A percentile compares a stretch with the other conserved stretches of the same genome.
These are phyloP conservation scores for Penicillium alfredii DNA, from an alignment of 495 filamentous ascomycete genomes.

Conservation along the genomic window DNA sequence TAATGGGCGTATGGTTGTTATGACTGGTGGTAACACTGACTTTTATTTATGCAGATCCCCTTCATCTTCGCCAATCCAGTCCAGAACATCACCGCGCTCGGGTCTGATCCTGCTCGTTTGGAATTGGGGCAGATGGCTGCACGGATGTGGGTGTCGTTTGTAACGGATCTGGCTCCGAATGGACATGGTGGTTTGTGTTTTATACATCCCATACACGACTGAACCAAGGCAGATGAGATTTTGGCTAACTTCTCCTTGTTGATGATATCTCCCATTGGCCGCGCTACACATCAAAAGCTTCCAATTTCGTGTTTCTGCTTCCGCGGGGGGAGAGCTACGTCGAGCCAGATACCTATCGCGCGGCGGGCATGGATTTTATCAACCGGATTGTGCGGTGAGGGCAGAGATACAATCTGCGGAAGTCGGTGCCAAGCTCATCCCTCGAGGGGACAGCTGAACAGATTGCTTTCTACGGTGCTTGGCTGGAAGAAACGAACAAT, in stretches of 20 bases:
- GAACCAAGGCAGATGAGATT: no score
- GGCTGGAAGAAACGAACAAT: no score
- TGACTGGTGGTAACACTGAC: not conserved
- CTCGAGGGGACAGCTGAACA: no score
- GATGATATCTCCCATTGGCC: conserved; percentile 23
- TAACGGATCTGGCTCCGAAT: conserved; percentile 46
- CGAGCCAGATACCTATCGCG: conserved; percentile 27
- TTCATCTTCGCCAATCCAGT: conserved; percentile 49
- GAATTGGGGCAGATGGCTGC: conserved; percentile 40
- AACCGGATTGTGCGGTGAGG: conserved; percentile 27
- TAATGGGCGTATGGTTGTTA: not conserved
- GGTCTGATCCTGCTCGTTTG: conserved; percentile 25
- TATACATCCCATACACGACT: no score
- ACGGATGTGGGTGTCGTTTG: conserved; percentile 51
- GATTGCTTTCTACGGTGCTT: no score
- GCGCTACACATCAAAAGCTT: conserved; percentile 13
- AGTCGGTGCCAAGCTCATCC: no score
- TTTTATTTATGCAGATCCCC: conserved; percentile 21
- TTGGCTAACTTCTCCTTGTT: not conserved
- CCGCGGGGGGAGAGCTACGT: conserved; percentile 27
- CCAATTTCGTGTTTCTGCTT: conserved; percentile 34
- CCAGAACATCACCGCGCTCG: conserved; percentile 28
- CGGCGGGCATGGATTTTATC: conserved; percentile 25
- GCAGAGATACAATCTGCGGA: not conserved
- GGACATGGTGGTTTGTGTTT: conserved; percentile 21